Percentiles rank a stretch among this genome's conserved stretches.
phyloP scores from a whole-genome alignment of 257 asterid species.

The Rubia yunnanensis region DNA sequence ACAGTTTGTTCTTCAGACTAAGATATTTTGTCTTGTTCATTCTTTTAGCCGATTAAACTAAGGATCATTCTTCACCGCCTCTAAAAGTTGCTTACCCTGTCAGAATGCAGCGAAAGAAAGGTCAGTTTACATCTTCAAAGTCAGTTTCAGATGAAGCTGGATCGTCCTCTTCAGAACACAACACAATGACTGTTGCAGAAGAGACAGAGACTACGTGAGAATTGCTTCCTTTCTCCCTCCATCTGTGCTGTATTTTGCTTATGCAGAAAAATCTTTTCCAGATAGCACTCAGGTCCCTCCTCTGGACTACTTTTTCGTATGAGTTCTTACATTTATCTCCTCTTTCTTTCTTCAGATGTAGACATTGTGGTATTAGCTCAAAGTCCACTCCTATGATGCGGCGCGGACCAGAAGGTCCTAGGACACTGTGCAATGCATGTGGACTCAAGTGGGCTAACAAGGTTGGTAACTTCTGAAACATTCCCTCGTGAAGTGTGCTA shows the following conservation, averaged over 20 bases:
- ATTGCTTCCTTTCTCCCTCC: background rate
- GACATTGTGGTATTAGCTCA: slow-evolving; percentile 83
- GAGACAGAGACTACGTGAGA: slow-evolving; percentile 87
- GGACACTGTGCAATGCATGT: slow-evolving; percentile 92
- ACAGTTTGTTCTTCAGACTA: background rate
- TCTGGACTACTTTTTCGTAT: background rate
- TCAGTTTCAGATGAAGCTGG: slow-evolving; percentile 69
- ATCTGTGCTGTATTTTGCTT: background rate
- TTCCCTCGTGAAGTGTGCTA: background rate
- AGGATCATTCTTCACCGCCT: background rate
- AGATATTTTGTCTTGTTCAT: background rate
- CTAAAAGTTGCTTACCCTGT: slow-evolving; percentile 14
- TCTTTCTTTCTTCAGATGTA: slow-evolving; percentile 46
- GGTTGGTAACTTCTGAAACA: slow-evolving; percentile 31
- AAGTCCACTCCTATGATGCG: slow-evolving; percentile 98
- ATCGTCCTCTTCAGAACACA: slow-evolving; percentile 76
- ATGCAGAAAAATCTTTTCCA: background rate
- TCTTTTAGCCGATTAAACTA: background rate
- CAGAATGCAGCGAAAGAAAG: slow-evolving; percentile 99
- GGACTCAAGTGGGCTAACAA: slow-evolving; percentile 94
- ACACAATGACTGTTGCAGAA: slow-evolving; percentile 53
- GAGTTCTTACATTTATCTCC: slow-evolving; percentile 4
- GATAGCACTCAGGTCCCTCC: background rate
- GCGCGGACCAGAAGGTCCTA: slow-evolving; percentile 92
- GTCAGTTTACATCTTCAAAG: slow-evolving; percentile 91